Evolutionary conservation across 2,329 filamentous ascomycete genomes (phyloP).

Genomic region (Tolypocladium tundrense): DNA sequence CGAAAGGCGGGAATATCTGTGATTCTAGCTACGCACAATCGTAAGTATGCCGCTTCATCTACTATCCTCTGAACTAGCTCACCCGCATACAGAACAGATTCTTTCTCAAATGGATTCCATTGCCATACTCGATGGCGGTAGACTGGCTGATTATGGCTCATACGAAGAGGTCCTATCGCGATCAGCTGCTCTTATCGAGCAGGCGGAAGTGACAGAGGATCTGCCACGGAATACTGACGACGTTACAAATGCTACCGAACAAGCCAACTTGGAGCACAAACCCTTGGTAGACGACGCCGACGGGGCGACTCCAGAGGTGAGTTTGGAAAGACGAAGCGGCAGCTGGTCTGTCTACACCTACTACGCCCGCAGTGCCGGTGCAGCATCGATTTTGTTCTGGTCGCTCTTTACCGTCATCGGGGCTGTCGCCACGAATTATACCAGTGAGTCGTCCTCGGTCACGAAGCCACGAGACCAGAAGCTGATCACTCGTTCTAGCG

Average conservation of each 20-base stretch:
- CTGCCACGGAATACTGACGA: neutral
- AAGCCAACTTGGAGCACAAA: neutral
- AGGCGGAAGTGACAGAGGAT: neutral
- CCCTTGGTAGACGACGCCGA: neutral
- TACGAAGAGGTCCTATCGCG: neutral
- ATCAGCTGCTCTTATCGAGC: neutral
- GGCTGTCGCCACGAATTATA: neutral
- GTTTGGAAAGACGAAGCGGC: neutral
- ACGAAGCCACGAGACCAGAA: neutral
- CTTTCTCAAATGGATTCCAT: neutral
- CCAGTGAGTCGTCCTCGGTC: neutral
- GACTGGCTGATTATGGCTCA: neutral
- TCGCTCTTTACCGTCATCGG: neutral
- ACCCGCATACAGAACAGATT: neutral
- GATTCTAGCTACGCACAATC: neutral
- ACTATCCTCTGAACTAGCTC: neutral
- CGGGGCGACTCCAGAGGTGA: neutral
- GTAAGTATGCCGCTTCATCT: neutral
- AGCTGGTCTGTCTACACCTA: slow-evolving; percentile 1
- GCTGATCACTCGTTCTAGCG: neutral
- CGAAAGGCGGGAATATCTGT: neutral
- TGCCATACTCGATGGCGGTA: neutral
- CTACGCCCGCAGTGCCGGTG: neutral
- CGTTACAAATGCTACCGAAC: neutral
- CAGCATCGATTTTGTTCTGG: neutral